Base-by-base conservation (phyloP, 768 basidiomycete genomes). In the Mycena rosella region DNA sequence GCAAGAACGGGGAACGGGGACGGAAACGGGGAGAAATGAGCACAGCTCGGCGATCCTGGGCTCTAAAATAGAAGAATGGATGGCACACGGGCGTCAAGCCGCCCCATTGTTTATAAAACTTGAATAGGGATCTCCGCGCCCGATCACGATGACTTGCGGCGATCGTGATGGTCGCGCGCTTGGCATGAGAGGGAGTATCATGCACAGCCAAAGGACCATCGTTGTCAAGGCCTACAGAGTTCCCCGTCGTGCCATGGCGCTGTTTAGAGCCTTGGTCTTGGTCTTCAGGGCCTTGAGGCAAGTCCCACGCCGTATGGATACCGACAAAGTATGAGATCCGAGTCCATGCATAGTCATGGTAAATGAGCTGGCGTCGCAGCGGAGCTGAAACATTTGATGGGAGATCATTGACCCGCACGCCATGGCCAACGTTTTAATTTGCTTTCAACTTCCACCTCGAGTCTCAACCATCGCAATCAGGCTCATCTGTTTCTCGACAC, bases 21-120 rank as follows among this genome's bases (percentile, higher is more conserved):
- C 38, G 20, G 15, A 36, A 54, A 36, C 18, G 48, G 30, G 49
- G 36, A 11, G 29, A 38, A 53, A 60, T 26, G 38, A 62, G 65
- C 61, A 53, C 67, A 68, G 67, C 67, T 68, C 61, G 61, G 66
- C 53, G 60, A 62, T 61, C 27, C 45, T 57, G 59, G 54, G 58
- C 45, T 36, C 52, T 30, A 27, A 54, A 62, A 63, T 51, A 29
- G 36, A 63, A 63, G 27, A 15, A 51, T 40, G n/a, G 27, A 36
- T n/a, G n/a, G 52, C 30, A 32, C 22, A 24, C n/a, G 22, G 32
- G n/a, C 32, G 52, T 22, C 52, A 53, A 53, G 36, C 8, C 14
- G 14, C 27, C 2, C 27, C 49, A 51, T 59, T 59, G 45, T 27
- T 22, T 44, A 44, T 44, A 44, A n/a, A 34, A 44, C 42, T 4